Base-by-base conservation (phyloP, 2,329 filamentous ascomycete species). In the Colletotrichum viniferum region DNA sequence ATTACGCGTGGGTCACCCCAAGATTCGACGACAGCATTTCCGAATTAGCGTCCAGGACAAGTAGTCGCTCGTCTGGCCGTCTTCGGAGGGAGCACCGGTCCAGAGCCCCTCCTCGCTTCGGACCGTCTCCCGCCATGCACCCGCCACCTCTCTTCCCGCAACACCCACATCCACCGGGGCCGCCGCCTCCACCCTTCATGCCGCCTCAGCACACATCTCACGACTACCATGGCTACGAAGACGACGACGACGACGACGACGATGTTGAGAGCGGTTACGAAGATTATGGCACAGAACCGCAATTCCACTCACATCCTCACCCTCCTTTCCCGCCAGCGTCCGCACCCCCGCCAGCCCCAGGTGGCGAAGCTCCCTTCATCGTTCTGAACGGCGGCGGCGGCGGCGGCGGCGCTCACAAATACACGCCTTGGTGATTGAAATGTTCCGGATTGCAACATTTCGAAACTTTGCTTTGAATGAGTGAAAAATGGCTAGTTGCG, bases 11-110 rank as follows among this genome's bases (percentile, higher is more conserved):
- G 73, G 76, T 77, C 4, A 60, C 52, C 3, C 76, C 76, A 8
- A 76, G 65, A 21, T 77, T 65, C 52, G 76, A 77, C 13, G 68
- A 77, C 48, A 73, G 76, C 60, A 70, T 74, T 28, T 74, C 76
- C n/a, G 68, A 61, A 28, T 67, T 76, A 10, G 73, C 43, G 36
- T 63, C 72, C 62, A 67, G 69, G 68, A 55, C 72, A 24, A 48
- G 60, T 26, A 70, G 64, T 61, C 63, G 75, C n/a, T 65, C 56
- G 21, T 73, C 61, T 21, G 56, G 73, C 24, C 69, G 74, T 48
- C 32, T 30, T 13, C 43, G 64, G 34, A 68, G 63, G 52, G 63
- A 62, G 6, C 52, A 71, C 21, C 56, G 55, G 14, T 13, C 43
- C 18, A 28, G 69, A 13, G n/a, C 55, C 38, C 69, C 60, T 28